Evolutionary conservation across 2,329 filamentous ascomycete species (phyloP).

Genomic region (Fusarium austroafricanum): DNA sequence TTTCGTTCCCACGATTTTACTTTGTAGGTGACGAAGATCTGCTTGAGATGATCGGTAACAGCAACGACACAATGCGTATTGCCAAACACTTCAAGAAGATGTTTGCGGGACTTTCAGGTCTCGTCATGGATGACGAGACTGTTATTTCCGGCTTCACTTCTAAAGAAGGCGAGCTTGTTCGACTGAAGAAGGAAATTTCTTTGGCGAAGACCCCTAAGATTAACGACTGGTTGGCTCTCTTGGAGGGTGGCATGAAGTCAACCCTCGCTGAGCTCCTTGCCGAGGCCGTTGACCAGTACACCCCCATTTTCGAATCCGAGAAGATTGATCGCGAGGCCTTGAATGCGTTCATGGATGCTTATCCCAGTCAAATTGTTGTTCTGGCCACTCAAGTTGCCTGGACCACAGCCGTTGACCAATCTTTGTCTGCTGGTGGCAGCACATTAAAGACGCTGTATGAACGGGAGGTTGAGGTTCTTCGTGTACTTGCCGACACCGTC

Average conservation of each 20-base stretch:
- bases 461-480: constrained; percentile 84
- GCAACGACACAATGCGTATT: constrained; percentile 94
- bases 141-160: constrained; percentile 93
- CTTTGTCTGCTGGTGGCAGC: constrained; percentile 77
- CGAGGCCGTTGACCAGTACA: constrained; percentile 87
- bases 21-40: constrained; percentile 99
- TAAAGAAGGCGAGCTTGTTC: constrained; percentile 91
- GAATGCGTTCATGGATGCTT: constrained; percentile 82
- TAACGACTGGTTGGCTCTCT: constrained; percentile 96
- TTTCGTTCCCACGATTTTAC: constrained; percentile 98
- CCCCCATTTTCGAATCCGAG: constrained; percentile 78
- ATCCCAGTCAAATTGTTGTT: constrained; percentile 94
- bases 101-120: constrained; percentile 94
- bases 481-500: constrained; percentile 87
- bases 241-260: constrained; percentile 93
- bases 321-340: constrained; percentile 77
- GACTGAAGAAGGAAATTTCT: constrained; percentile 90
- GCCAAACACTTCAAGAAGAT: constrained; percentile 99
- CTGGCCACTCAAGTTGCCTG: constrained; percentile 93
- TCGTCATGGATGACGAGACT: constrained; percentile 90
- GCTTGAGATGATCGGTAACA: constrained; percentile 99
- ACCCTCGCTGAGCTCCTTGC: constrained; percentile 91
- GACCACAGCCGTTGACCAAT: constrained; percentile 87
- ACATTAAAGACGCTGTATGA: constrained; percentile 78
- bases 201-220: constrained; percentile 94